A percentile compares a stretch with the other conserved stretches of the same genome.
Conservation (phyloP, 2,329 filamentous ascomycete genomes). For the Tolypocladium cylindrosporum region DNA sequence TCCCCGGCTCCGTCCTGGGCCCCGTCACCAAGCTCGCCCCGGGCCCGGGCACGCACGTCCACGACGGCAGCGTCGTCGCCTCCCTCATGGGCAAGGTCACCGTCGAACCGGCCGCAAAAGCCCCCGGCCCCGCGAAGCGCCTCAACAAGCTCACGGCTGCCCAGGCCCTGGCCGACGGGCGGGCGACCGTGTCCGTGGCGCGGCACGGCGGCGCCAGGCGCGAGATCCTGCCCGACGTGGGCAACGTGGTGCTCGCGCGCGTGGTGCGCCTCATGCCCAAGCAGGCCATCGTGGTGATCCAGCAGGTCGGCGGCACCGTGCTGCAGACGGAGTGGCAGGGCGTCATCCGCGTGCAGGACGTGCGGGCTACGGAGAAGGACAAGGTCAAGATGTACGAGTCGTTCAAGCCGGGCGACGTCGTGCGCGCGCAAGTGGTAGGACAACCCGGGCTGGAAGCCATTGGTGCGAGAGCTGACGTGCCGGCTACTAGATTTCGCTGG, state of each 20-base stretch:
- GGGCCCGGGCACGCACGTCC: slow-evolving; percentile 77
- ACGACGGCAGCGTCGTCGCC: slow-evolving; percentile 64
- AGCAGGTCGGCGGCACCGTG: slow-evolving; percentile 66
- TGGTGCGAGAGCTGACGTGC: not conserved
- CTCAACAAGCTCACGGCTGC: slow-evolving; percentile 46
- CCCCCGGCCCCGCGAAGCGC: slow-evolving; percentile 44
- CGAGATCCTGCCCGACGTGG: slow-evolving; percentile 73
- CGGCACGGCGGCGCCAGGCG: slow-evolving; percentile 37
- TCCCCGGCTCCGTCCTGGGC: slow-evolving; percentile 77
- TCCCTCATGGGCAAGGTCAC: slow-evolving; percentile 69
- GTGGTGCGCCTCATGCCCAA: slow-evolving; percentile 78
- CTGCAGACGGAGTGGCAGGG: slow-evolving; percentile 76
- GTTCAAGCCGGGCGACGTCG: slow-evolving; percentile 87
- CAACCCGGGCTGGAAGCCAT: not conserved
- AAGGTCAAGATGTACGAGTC: slow-evolving; percentile 83
- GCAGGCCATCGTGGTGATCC: slow-evolving; percentile 77
- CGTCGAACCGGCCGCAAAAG: slow-evolving; percentile 36
- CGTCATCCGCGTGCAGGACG: slow-evolving; percentile 79
- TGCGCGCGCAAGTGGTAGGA: slow-evolving; percentile 68
- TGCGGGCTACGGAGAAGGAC: slow-evolving; percentile 92
- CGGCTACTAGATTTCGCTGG: slow-evolving; percentile 60
- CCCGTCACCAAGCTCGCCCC: slow-evolving; percentile 54
- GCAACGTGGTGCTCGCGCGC: slow-evolving; percentile 69
- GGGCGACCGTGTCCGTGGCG: slow-evolving; percentile 47
- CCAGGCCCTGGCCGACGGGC: slow-evolving; percentile 22